Evolutionary conservation across 306 rosid species (phyloP).

Genomic region (Quercus glauca): DNA sequence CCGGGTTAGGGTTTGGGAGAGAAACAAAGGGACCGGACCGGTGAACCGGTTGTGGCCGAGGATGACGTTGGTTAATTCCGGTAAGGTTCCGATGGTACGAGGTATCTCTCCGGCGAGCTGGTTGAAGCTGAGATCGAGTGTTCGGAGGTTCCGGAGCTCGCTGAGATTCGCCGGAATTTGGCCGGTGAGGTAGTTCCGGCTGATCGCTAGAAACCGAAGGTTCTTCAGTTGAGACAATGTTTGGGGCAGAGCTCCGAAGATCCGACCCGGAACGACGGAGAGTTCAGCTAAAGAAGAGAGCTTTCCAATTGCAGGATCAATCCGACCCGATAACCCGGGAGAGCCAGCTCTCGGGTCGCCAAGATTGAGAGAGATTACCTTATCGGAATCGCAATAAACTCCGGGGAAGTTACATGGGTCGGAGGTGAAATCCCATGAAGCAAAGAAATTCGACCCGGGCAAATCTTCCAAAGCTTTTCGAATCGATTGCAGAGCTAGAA

Average conservation of each 20-base stretch:
- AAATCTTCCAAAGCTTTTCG: conserved; percentile 65
- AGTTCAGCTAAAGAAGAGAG: conserved; percentile 79
- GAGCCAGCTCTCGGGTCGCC: conserved; percentile 91
- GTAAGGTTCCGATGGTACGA: conserved; percentile 50
- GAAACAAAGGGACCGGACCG: conserved; percentile 71
- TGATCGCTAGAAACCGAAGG: conserved; percentile 79
- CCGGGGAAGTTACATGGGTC: conserved; percentile 94
- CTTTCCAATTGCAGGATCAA: conserved; percentile 70
- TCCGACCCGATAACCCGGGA: conserved; percentile 75
- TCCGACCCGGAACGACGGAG: conserved; percentile 82
- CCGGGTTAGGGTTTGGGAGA: conserved; percentile 59
- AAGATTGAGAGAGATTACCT: conserved; percentile 83
- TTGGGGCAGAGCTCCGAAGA: conserved; percentile 64
- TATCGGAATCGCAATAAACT: conserved; percentile 76
- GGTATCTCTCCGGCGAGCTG: conserved; percentile 73
- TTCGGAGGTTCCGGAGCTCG: conserved; percentile 45
- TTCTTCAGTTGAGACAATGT: conserved; percentile 48
- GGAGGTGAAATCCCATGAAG: conserved; percentile 95
- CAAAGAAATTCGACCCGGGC: conserved; percentile 79
- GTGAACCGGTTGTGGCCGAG: conserved; percentile 83
- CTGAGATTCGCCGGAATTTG: conserved; percentile 60
- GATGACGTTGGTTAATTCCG: conserved; percentile 71
- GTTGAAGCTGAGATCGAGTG: conserved; percentile 89
- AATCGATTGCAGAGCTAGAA: conserved; percentile 83
- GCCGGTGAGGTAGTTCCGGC: conserved; percentile 89